phyloP scores from a whole-genome alignment of 2,329 filamentous ascomycete species.

The Phialemoniopsis sp. region DNA sequence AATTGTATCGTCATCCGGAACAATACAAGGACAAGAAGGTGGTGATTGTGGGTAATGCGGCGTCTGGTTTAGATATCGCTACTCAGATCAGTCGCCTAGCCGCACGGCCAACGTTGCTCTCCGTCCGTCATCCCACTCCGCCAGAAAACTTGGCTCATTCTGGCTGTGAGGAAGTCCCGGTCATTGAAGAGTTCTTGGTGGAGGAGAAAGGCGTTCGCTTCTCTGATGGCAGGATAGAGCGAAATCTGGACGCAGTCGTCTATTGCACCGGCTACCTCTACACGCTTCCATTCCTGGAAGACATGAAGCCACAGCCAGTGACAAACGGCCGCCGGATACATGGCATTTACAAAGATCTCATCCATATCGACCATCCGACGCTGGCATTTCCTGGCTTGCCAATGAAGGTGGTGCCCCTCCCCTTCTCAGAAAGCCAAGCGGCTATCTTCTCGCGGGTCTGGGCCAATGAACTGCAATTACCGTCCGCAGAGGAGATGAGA shows the following conservation, averaged over 20 bases:
- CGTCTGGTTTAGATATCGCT: slow-evolving; percentile 81
- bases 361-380: slow-evolving; percentile 72
- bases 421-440: slow-evolving; percentile 72
- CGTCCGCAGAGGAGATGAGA: slow-evolving; percentile 59
- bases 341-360: slow-evolving; percentile 74
- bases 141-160: slow-evolving; percentile 36
- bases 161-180: slow-evolving; percentile 46
- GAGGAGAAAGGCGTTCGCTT: slow-evolving; percentile 60
- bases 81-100: slow-evolving; percentile 65
- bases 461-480: slow-evolving; percentile 65
- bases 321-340: slow-evolving; percentile 66
- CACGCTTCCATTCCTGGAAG: slow-evolving; percentile 67
- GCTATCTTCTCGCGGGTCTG: slow-evolving; percentile 75
- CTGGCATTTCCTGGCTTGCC: slow-evolving; percentile 73
- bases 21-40: slow-evolving; percentile 67
- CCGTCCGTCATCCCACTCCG: slow-evolving; percentile 47
- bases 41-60: slow-evolving; percentile 77
- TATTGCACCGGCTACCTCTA: slow-evolving; percentile 92
- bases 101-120: slow-evolving; percentile 59
- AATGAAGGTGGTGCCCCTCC: slow-evolving; percentile 85
- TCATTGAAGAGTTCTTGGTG: slow-evolving; percentile 54
- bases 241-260: slow-evolving; percentile 68
- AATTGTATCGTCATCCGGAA: slow-evolving; percentile 68
- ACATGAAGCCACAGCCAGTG: slow-evolving; percentile 48
- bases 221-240: slow-evolving; percentile 58